Base-by-base conservation (phyloP, 1,139 yeast species). In the Geotrichum phurueaensis region DNA sequence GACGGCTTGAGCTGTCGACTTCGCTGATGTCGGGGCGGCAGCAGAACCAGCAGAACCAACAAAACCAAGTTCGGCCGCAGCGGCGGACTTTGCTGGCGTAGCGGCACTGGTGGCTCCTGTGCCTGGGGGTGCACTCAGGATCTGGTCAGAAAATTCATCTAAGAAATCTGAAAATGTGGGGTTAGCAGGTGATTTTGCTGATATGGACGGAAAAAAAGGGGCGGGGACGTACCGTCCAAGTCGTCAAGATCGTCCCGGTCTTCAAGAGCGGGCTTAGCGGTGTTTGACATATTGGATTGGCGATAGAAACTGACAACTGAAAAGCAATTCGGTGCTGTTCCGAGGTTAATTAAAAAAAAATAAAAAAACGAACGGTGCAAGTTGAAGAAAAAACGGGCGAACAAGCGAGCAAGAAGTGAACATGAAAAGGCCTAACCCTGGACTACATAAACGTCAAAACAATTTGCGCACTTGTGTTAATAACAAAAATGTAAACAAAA, bases 111-210 rank as follows among this genome's bases (percentile, higher is more conserved):
- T 53, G n/a, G 53, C 45, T 53, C 69, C 73, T 3, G 73, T 69
- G 10, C 86, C 87, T 0, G 87, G 86, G 1, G 90, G 86, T 67
- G 83, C 79, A 65, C 81, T 81, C 64, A 87, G 78, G 1, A 87
- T 83, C 66, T 87, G 91, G 62, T 87, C 89, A 52, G 90, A 92
- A 72, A 73, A 73, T 62, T 76, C 79, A 61, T 76, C 79, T 57
- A 76, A 66, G 52, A 75, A 64, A 60, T 76, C 74, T 66, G 45
- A 27, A 31, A 20, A 12, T 20, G 49, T 15, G 54, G 58, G 54
- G 48, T 48, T 22, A 20, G 27, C 22, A 29, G 39, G 31, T 22
- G 27, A 15, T 31, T 51, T 15, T 13, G 50, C 25, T 9, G 48
- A 39, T n/a, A 50, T 36, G 13, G n/a, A 25, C 25, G 29, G 36